phyloP scores from a whole-genome alignment of 2,329 filamentous ascomycete species.

The Colletotrichum sojae region DNA sequence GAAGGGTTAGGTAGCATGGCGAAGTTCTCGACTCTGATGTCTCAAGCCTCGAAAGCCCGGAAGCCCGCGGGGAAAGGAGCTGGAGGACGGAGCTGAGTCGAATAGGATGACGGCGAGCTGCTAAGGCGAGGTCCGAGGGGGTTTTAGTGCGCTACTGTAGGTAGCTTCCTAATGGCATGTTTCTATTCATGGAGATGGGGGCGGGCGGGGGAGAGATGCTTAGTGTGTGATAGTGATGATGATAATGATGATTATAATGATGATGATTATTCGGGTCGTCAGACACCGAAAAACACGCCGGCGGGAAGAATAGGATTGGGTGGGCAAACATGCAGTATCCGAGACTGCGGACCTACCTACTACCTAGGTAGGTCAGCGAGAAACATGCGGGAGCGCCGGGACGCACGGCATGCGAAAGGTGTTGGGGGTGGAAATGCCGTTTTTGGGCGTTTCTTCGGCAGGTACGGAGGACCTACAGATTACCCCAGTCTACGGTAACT shows the following conservation, averaged over 20 bases:
- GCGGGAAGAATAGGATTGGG: too few species aligned
- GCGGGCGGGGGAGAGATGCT: neutral
- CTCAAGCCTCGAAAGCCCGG: neutral
- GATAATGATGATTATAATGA: neutral
- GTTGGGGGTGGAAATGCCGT: too few species aligned
- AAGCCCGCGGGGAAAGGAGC: neutral
- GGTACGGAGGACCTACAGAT: too few species aligned
- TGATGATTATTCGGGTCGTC: too few species aligned
- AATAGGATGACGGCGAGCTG: slow-evolving; percentile 6
- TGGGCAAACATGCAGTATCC: too few species aligned
- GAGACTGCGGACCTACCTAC: neutral
- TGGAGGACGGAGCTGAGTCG: neutral
- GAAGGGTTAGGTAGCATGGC: too few species aligned
- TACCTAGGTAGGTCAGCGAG: neutral
- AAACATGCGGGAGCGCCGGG: neutral
- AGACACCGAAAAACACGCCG: too few species aligned
- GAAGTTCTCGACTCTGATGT: too few species aligned
- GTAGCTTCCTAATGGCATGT: neutral
- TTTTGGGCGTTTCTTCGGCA: too few species aligned
- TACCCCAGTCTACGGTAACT: too few species aligned
- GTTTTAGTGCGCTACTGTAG: neutral
- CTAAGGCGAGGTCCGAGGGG: slow-evolving; percentile 18
- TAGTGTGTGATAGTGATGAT: neutral
- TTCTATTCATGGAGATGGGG: slow-evolving; percentile 1
- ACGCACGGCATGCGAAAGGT: neutral